Conservation (phyloP, 2,329 filamentous ascomycete genomes). For the Epichloe coenophiala region DNA sequence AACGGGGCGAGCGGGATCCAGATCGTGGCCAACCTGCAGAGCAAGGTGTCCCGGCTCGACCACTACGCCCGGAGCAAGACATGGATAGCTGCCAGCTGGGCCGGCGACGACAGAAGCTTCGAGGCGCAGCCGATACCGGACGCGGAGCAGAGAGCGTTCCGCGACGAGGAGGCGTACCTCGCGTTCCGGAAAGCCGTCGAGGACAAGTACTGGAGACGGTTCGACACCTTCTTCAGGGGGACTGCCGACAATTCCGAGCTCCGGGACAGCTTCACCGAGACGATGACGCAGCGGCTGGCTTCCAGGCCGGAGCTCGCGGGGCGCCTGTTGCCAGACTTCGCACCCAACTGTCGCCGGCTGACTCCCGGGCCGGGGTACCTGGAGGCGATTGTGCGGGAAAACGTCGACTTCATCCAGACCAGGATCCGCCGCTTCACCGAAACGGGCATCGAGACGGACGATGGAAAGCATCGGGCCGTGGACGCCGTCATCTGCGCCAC, state of each 20-base stretch:
- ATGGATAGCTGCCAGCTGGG: slow-evolving; percentile 54
- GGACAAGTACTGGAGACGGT: slow-evolving; percentile 48
- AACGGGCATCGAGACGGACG: slow-evolving; percentile 44
- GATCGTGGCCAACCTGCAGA: slow-evolving; percentile 38
- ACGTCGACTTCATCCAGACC: slow-evolving; percentile 45
- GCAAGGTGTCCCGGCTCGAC: slow-evolving; percentile 36
- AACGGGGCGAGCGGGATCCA: slow-evolving; percentile 51
- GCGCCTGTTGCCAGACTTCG: slow-evolving; percentile 46
- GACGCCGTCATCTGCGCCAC: slow-evolving; percentile 58
- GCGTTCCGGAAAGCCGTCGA: slow-evolving; percentile 44
- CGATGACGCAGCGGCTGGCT: slow-evolving; percentile 40
- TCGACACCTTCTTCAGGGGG: slow-evolving; percentile 39
- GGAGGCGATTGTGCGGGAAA: slow-evolving; percentile 46
- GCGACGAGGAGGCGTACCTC: slow-evolving; percentile 48
- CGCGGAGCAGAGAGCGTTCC: slow-evolving; percentile 44
- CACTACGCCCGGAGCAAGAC: slow-evolving; percentile 53
- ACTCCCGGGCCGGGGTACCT: slow-evolving; percentile 54
- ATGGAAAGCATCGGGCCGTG: slow-evolving; percentile 42
- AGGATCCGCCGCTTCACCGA: slow-evolving; percentile 44
- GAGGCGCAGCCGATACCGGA: slow-evolving; percentile 40
- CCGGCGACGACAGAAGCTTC: slow-evolving; percentile 38
- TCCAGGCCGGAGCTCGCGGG: slow-evolving; percentile 42
- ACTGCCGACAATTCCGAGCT: slow-evolving; percentile 34
- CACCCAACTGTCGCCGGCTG: slow-evolving; percentile 48
- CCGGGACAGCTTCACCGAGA: slow-evolving; percentile 26